These are phyloP conservation scores for Talaromyces thailandensis DNA, from an alignment of 495 filamentous ascomycete species.

Conservation along the genomic window DNA sequence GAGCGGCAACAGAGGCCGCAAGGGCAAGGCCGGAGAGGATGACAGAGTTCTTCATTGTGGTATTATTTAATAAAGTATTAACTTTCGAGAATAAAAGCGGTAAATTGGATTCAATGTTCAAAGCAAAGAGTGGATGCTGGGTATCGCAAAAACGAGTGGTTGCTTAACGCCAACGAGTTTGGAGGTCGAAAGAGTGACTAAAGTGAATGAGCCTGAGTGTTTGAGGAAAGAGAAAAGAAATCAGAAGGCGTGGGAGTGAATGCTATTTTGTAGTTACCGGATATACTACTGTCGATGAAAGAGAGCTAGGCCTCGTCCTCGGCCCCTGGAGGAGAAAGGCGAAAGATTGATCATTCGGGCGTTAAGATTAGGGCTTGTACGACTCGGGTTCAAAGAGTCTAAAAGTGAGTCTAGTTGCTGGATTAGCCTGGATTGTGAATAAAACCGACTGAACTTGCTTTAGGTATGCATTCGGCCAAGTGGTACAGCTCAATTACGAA, in stretches of 20 bases:
- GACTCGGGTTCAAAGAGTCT: neutral
- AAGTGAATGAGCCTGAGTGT: neutral
- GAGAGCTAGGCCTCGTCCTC: neutral
- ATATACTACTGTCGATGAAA: neutral
- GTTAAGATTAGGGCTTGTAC: neutral
- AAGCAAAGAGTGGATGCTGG: conserved; percentile 17
- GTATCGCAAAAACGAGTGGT: conserved; percentile 19
- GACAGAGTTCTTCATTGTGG: conserved; percentile 24
- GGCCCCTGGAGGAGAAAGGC: neutral
- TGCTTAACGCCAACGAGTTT: conserved; percentile 5
- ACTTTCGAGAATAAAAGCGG: neutral
- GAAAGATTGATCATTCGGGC: neutral
- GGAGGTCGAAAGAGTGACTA: conserved; percentile 4
- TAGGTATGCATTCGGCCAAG: neutral
- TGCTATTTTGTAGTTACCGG: neutral
- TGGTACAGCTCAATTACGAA: neutral
- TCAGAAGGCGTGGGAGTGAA: neutral
- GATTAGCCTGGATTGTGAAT: neutral
- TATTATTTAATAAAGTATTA: neutral
- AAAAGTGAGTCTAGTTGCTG: neutral
- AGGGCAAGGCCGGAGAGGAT: conserved; percentile 18
- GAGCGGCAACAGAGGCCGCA: conserved; percentile 14
- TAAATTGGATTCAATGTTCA: neutral
- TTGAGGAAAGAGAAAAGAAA: neutral
- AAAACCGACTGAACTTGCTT: neutral